phyloP scores from a whole-genome alignment of 2,329 filamentous ascomycete genomes.

The Ophiostoma sp. region DNA sequence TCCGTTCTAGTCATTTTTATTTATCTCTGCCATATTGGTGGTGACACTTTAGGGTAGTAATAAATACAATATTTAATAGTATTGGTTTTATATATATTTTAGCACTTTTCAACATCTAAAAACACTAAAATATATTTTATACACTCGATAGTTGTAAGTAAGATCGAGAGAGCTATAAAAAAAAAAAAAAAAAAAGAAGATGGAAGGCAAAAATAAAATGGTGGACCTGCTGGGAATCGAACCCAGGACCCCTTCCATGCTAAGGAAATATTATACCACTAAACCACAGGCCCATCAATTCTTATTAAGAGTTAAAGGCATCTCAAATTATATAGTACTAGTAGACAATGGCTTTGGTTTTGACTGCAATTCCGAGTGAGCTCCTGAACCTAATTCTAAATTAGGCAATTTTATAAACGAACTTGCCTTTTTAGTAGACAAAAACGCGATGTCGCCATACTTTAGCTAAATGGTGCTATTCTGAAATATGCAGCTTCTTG shows the following conservation, averaged over 20 bases:
- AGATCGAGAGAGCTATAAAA: no score
- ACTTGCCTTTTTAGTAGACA: neutral
- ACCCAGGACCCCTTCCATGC: constrained; percentile 10
- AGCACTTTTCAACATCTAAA: no score
- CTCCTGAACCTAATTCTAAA: neutral
- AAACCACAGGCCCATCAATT: neutral
- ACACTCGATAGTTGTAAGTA: no score
- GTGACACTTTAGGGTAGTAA: no score
- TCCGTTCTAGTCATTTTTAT: no score
- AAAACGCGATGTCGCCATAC: neutral
- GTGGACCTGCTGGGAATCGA: constrained; percentile 9
- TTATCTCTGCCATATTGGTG: no score
- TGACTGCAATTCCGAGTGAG: neutral
- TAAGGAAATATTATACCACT: constrained; percentile 12
- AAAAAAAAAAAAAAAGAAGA: no score
- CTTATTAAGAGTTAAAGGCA: neutral
- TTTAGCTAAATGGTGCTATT: neutral
- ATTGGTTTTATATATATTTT: no score
- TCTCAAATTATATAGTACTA: no score
- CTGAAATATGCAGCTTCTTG: neutral
- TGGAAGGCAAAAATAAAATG: neutral
- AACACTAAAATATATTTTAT: no score
- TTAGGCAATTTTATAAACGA: neutral
- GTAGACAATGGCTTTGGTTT: no score
- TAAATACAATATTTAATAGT: no score